Evolutionary conservation across 495 filamentous ascomycete species (phyloP).

Genomic region (Penicillium silybi): DNA sequence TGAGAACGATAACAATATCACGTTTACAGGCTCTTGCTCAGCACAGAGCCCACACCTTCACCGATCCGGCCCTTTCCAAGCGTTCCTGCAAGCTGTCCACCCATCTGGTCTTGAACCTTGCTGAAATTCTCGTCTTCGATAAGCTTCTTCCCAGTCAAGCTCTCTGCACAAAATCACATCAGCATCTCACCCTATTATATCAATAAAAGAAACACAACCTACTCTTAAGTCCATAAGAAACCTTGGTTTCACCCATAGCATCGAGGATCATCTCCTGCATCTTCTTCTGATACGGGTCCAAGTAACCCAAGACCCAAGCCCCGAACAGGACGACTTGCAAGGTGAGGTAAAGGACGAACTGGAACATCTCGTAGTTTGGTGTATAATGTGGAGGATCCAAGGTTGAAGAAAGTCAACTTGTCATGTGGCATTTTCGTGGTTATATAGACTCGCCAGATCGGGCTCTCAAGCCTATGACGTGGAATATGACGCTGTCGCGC

Average conservation of each 20-base stretch:
- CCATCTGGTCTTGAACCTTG: constrained; percentile 33
- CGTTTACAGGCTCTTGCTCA: constrained; percentile 18
- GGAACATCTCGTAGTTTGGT: constrained; percentile 16
- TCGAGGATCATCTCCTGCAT: constrained; percentile 46
- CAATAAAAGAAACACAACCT: background rate
- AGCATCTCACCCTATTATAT: background rate
- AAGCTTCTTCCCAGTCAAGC: constrained; percentile 30
- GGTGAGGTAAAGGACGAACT: constrained; percentile 22
- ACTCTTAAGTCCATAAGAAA: constrained; percentile 38
- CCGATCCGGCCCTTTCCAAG: constrained; percentile 22
- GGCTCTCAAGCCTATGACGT: constrained; percentile 16
- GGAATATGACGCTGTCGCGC: constrained; percentile 14
- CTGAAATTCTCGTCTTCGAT: constrained; percentile 33
- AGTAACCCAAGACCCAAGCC: constrained; percentile 33
- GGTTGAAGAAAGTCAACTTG: background rate
- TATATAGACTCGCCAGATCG: background rate
- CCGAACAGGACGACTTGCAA: constrained; percentile 20
- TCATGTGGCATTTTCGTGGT: background rate
- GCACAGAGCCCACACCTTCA: constrained; percentile 18
- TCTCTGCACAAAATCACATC: constrained; percentile 8
- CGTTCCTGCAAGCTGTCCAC: constrained; percentile 21
- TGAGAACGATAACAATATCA: background rate
- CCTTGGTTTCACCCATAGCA: constrained; percentile 52
- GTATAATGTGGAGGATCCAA: background rate
- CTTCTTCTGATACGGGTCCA: constrained; percentile 35